Evolutionary conservation across 768 basidiomycete genomes (phyloP), one percentile per base, ranked within the genome.

Genomic region (Phallus indusiatus): DNA sequence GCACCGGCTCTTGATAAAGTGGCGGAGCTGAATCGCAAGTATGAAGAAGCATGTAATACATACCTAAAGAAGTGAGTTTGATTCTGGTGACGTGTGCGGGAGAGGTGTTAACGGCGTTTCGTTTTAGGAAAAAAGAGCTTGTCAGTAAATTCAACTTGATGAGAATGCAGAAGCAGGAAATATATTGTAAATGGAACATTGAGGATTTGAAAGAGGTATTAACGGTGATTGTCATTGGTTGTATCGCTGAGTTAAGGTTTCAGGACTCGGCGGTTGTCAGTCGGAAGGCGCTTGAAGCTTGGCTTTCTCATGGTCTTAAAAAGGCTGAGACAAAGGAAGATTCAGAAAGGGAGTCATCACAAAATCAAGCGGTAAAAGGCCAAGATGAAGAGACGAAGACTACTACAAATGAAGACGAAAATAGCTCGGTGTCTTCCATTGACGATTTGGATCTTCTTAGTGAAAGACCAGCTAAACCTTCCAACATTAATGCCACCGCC

Each of bases 131-230:
- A 78, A 66, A 72, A 35, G 64, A 70, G 36, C 67, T 76, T 8
- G 74, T 71, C 61, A 67, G 61, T 8, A 69, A 62, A 5, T 90
- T 90, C 64, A 65, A 75, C 33, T 73, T 77, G 55, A 67, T 80
- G 52, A 76, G 86, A 49, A 66, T 70, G 16, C 78, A 74, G 60
- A 81, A 90, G 60, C 75, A 74, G 70, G 73, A 76, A 42, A 80
- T 91, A 8, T 90, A 84, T 70, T 75, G 63, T 2, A 73, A 70
- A 36, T 93, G 90, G 90, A 74, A 77, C 60, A 64, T 83, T 3
- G 65, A 69, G 28, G 74, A 76, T 17, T 64, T 69, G 20, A 68
- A 76, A 12, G 76, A 81, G 70, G 89, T 87, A 61, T 60, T 28
- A 28, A 7, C 2, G 7, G 28, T 28, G 4, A 28, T 28, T 28